These are phyloP conservation scores for Boechera stricta DNA, from an alignment of 345 rosid genomes.

Conservation along the genomic window DNA sequence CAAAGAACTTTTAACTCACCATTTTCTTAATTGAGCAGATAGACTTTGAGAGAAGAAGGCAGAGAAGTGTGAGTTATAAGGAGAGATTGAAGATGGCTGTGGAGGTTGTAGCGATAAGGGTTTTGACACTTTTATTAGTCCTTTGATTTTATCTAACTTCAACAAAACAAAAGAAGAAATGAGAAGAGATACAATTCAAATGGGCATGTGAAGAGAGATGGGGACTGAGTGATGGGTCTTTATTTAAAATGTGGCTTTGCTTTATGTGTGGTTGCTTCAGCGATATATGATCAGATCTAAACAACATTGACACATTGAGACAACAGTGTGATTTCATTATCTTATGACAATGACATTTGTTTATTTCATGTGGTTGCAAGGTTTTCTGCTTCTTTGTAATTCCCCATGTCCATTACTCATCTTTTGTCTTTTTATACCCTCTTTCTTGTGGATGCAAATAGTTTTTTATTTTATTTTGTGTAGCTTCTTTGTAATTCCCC, in stretches of 20 bases:
- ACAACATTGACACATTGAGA: constrained; percentile 36
- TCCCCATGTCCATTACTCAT: constrained; percentile 34
- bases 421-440: constrained; percentile 36
- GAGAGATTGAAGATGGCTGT: constrained; percentile 19
- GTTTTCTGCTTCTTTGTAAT: constrained; percentile 42
- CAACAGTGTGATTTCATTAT: constrained; percentile 39
- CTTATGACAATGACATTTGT: constrained; percentile 38
- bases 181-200: constrained; percentile 34
- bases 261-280: constrained; percentile 37
- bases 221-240: constrained; percentile 33
- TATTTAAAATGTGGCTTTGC: constrained; percentile 31
- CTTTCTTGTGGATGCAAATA: constrained; percentile 32
- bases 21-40: constrained; percentile 28
- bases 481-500: not conserved
- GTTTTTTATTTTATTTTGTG: not conserved
- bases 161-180: constrained; percentile 46
- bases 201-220: constrained; percentile 38
- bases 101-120: constrained; percentile 34
- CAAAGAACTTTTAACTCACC: constrained; percentile 31
- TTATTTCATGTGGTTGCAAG: constrained; percentile 47
- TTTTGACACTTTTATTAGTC: constrained; percentile 36
- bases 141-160: constrained; percentile 38
- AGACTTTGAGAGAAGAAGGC: constrained; percentile 3
- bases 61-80: constrained; percentile 38
- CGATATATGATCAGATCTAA: constrained; percentile 20